These are phyloP conservation scores for Lodderomyces margitis DNA, from an alignment of 1,139 yeast species.

Conservation along the genomic window DNA sequence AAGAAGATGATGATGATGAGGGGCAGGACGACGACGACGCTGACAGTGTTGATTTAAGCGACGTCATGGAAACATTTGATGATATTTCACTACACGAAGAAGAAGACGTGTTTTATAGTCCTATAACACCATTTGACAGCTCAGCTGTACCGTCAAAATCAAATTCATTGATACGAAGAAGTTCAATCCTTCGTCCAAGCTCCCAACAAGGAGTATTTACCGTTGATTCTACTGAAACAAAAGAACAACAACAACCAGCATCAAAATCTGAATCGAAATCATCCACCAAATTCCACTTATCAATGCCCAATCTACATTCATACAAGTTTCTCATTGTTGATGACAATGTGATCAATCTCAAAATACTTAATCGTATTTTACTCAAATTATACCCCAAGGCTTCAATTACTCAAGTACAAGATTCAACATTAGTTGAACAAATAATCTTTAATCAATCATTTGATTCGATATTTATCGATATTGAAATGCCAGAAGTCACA, in stretches of 20 bases:
- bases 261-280: neutral
- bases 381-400: constrained; percentile 37
- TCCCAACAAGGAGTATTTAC: neutral
- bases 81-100: constrained; percentile 4
- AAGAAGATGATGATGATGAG: constrained; percentile 7
- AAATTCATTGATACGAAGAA: neutral
- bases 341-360: constrained; percentile 43
- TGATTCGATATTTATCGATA: constrained; percentile 42
- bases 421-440: constrained; percentile 31
- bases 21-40: constrained; percentile 4
- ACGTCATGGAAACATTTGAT: constrained; percentile 7
- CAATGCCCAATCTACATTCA: constrained; percentile 22
- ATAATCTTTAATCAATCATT: constrained; percentile 21
- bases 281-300: constrained; percentile 7
- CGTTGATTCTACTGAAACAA: neutral
- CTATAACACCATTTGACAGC: constrained; percentile 12
- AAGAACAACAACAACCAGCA: neutral
- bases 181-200: neutral
- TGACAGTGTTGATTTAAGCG: constrained; percentile 1
- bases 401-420: constrained; percentile 27
- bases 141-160: neutral
- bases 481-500: constrained; percentile 47
- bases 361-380: constrained; percentile 34
- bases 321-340: constrained; percentile 41
- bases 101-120: constrained; percentile 11